Conservation (phyloP, 2,329 filamentous ascomycete genomes). For the Penicillium sp. region DNA sequence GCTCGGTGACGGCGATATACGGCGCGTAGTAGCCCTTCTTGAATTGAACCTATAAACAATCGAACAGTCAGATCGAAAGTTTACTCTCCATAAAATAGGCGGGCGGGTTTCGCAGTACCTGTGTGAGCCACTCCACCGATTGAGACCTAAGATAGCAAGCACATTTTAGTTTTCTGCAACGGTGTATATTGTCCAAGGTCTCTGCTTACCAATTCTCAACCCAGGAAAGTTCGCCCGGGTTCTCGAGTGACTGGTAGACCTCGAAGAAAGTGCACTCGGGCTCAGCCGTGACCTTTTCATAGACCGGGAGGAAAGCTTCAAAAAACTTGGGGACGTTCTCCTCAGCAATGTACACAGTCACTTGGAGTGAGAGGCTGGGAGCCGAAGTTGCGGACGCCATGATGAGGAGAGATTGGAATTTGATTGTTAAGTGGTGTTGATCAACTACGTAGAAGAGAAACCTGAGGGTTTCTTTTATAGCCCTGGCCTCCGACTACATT, state of each 20-base stretch:
- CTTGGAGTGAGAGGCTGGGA: slow-evolving; percentile 21
- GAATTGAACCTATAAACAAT: slow-evolving; percentile 30
- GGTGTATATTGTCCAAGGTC: no score
- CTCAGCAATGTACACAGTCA: slow-evolving; percentile 30
- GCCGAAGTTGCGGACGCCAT: background rate
- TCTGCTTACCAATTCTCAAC: slow-evolving; percentile 35
- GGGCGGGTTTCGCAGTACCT: background rate
- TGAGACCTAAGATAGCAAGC: background rate
- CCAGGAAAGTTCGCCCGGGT: slow-evolving; percentile 46
- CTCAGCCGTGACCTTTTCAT: slow-evolving; percentile 49
- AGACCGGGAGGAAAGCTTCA: slow-evolving; percentile 43
- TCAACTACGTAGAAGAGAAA: no score
- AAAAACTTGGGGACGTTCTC: slow-evolving; percentile 31
- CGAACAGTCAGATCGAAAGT: background rate
- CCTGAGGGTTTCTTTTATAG: no score
- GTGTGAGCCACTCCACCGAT: background rate
- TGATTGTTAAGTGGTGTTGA: no score
- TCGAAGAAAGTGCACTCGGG: slow-evolving; percentile 54
- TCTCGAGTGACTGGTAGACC: slow-evolving; percentile 42
- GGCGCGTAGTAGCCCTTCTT: slow-evolving; percentile 50
- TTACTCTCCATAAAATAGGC: background rate
- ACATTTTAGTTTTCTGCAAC: background rate
- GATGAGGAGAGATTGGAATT: background rate
- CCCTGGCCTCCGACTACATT: no score
- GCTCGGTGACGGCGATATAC: slow-evolving; percentile 45